Base-by-base conservation (phyloP, 2,329 filamentous ascomycete species). In the Pezicula radicicola region DNA sequence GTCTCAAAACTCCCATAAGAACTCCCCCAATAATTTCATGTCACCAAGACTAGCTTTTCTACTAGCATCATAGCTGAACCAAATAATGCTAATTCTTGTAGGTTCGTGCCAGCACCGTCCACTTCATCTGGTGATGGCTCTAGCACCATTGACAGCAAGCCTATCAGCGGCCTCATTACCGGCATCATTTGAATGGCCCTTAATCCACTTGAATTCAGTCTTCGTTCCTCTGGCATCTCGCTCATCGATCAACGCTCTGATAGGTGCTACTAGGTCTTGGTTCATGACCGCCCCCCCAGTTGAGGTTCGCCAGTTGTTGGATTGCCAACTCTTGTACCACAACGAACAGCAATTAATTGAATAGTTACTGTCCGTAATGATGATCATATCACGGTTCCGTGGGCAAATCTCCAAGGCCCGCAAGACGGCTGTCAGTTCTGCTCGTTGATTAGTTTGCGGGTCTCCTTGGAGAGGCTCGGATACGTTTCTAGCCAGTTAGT, bases 341-440 rank as follows among this genome's bases (percentile, higher is more conserved):
- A 84, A 79, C 1, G 87, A 96, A 25, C 91, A 83, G 65, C 93
- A 97, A 59, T 92, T 87, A 69, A 97, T 96, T 1, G 89, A 81
- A 72, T 97, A 97, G 63, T 85, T 85, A 69, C 89, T 94, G 71
- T 99, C 94, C n/a, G 86, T 91, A 66, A 86, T 80, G 59, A 99
- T 95, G 51, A 85, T 79, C 12, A 95, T 80, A 54, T 84, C 76
- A 52, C 88, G 79, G 52, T 85, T 77, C 15, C 80, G 71, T 1
- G 89, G 85, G 2, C 86, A 84, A 43, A 87, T 81, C 63, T 97
- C 84, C 19, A 97, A 77, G 1, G 92, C 92, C 52, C 92, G 87
- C 28, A 89, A 76, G 56, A 97, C 87, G 7, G 91, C 94, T 21
- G 89, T 92, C 53, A 99, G 76, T 72, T 99, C 94, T n/a, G 93